Evolutionary conservation across 1,284 basidiomycete genomes (phyloP).

Genomic region (Athelia psychrophila): DNA sequence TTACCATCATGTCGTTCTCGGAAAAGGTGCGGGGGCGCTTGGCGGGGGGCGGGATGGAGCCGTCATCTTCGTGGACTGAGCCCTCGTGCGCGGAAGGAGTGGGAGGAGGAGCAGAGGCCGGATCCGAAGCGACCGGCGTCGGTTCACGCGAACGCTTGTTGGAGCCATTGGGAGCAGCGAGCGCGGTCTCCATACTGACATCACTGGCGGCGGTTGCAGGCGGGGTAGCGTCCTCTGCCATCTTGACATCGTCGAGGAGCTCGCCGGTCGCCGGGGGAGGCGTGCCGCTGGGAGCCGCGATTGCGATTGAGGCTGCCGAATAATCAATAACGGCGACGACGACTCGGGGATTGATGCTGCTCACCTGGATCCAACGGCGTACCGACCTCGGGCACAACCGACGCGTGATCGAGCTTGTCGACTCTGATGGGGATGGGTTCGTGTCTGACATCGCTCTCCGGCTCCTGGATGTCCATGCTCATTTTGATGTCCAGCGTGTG

Average conservation of each 20-base stretch:
- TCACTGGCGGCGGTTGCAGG: slow-evolving; percentile 32
- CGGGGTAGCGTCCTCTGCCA: slow-evolving; percentile 32
- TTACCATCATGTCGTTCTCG: slow-evolving; percentile 45
- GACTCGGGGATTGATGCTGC: slow-evolving; percentile 16
- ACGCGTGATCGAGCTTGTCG: slow-evolving; percentile 20
- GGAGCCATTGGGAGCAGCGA: slow-evolving; percentile 29
- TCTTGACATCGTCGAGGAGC: slow-evolving; percentile 49
- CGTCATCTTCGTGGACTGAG: slow-evolving; percentile 41
- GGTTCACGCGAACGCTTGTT: slow-evolving; percentile 31
- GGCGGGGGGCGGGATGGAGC: slow-evolving; percentile 66
- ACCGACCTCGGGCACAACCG: slow-evolving; percentile 40
- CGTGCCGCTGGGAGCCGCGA: slow-evolving; percentile 42
- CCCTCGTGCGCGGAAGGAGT: slow-evolving; percentile 39
- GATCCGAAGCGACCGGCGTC: slow-evolving; percentile 33
- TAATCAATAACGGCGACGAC: slow-evolving; percentile 20
- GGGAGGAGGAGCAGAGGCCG: slow-evolving; percentile 37
- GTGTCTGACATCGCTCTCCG: slow-evolving; percentile 63
- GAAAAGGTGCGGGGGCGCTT: slow-evolving; percentile 57
- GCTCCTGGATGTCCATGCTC: slow-evolving; percentile 54
- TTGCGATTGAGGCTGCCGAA: slow-evolving; percentile 42
- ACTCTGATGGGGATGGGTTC: slow-evolving; percentile 47
- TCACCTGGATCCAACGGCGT: slow-evolving; percentile 51
- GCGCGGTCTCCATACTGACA: slow-evolving; percentile 51
- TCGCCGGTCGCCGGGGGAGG: slow-evolving; percentile 46
- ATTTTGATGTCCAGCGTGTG: slow-evolving; percentile 53